These are phyloP conservation scores for Tuber indicum DNA, from an alignment of 495 filamentous ascomycete species.

Conservation along the genomic window DNA sequence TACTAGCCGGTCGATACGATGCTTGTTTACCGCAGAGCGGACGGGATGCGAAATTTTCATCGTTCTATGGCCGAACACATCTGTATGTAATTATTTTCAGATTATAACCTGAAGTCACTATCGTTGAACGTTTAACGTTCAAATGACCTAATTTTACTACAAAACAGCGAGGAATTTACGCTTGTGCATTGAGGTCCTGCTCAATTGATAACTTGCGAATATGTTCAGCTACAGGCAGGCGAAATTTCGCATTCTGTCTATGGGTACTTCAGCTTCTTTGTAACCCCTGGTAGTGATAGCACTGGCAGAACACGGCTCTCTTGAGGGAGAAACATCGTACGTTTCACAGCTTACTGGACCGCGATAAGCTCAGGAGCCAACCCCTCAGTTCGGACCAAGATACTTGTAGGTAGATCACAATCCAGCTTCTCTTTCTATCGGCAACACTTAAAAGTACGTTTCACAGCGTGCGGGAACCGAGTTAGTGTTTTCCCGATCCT, in stretches of 20 bases:
- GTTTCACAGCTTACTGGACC: too few relatives aligned
- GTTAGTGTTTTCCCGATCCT: background rate
- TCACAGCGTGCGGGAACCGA: background rate
- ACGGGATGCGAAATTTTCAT: constrained; percentile 7
- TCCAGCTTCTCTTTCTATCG: background rate
- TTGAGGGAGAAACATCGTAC: background rate
- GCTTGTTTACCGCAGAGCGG: constrained; percentile 2
- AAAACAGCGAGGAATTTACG: background rate
- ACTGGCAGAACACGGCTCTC: background rate
- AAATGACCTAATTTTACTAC: background rate
- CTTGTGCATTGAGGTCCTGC: background rate
- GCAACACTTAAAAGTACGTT: background rate
- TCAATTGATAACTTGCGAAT: background rate
- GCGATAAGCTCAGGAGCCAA: background rate
- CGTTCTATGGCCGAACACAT: constrained; percentile 5
- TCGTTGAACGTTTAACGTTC: background rate
- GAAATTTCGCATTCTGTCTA: background rate
- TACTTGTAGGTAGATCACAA: background rate
- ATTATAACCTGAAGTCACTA: background rate
- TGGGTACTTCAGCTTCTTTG: background rate
- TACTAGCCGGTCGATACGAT: constrained; percentile 1
- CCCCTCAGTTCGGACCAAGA: background rate
- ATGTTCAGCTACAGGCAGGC: background rate
- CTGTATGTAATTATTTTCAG: background rate
- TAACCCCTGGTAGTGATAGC: background rate